phyloP scores from a whole-genome alignment of 1,139 yeast species.

The Yamadazyma dushanensis region DNA sequence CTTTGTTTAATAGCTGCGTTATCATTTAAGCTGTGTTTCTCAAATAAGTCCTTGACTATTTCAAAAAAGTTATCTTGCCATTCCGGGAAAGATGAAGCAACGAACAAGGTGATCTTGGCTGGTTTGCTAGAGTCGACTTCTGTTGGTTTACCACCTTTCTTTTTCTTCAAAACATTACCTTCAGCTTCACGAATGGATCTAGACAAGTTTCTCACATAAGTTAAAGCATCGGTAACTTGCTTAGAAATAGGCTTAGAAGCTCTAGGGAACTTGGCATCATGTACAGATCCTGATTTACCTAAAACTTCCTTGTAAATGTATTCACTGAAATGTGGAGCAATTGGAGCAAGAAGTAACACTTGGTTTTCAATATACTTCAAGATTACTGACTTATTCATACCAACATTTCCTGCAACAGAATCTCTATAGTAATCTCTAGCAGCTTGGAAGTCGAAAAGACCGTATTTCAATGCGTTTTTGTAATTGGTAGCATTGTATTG shows the following conservation, averaged over 20 bases:
- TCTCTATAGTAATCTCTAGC: conserved; percentile 97
- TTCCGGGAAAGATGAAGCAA: conserved; percentile 86
- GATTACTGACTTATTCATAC: conserved; percentile 85
- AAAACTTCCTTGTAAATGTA: conserved; percentile 83
- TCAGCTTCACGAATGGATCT: conserved; percentile 92
- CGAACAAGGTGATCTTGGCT: conserved; percentile 66
- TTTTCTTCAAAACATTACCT: conserved; percentile 82
- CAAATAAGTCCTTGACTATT: conserved; percentile 77
- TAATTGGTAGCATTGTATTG: conserved; percentile 74
- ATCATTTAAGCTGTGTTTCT: conserved; percentile 58
- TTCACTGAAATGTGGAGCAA: conserved; percentile 96
- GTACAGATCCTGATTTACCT: conserved; percentile 61
- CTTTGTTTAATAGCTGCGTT: conserved; percentile 58
- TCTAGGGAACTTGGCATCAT: conserved; percentile 77
- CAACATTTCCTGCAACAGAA: conserved; percentile 52
- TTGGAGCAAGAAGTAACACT: conserved; percentile 80
- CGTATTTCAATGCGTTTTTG: conserved; percentile 86
- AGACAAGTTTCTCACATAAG: conserved; percentile 73
- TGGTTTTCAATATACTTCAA: conserved; percentile 82
- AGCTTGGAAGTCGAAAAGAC: conserved; percentile 90
- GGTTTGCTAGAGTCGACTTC: conserved; percentile 75
- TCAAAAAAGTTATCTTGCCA: conserved; percentile 94
- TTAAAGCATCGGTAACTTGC: conserved; percentile 64
- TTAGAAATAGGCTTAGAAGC: conserved; percentile 64
- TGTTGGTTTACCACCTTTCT: conserved; percentile 79